Percentiles rank a stretch among this genome's conserved stretches.
Conservation (phyloP, 2,329 filamentous ascomycete species). For the Fusarium tricinctum region DNA sequence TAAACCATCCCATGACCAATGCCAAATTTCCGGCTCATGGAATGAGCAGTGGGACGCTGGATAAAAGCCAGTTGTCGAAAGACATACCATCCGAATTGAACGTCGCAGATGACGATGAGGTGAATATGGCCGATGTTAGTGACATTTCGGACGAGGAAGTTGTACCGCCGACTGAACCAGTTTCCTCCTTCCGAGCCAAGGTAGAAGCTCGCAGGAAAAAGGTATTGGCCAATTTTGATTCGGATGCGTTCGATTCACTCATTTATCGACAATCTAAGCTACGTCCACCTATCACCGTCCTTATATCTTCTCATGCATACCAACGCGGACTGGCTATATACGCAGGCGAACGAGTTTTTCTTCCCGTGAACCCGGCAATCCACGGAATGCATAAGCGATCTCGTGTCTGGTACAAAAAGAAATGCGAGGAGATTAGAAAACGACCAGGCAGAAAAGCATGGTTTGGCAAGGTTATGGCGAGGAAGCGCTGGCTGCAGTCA, state of each 20-base stretch:
- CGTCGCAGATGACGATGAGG: slow-evolving; percentile 18
- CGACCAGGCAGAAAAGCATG: slow-evolving; percentile 65
- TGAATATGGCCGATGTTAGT: slow-evolving; percentile 28
- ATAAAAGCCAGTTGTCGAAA: not conserved
- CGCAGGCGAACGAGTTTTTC: slow-evolving; percentile 56
- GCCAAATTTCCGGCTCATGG: slow-evolving; percentile 7
- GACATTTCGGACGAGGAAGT: slow-evolving; percentile 14
- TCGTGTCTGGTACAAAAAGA: slow-evolving; percentile 62
- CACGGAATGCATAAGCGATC: slow-evolving; percentile 62
- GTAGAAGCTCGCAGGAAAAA: slow-evolving; percentile 24
- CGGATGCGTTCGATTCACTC: slow-evolving; percentile 54
- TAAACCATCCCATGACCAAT: slow-evolving; percentile 9
- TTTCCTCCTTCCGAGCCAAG: slow-evolving; percentile 14
- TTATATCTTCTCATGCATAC: slow-evolving; percentile 9
- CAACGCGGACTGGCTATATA: slow-evolving; percentile 19
- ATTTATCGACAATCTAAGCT: slow-evolving; percentile 57
- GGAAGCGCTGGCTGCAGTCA: slow-evolving; percentile 53
- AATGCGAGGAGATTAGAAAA: slow-evolving; percentile 63
- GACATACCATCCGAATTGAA: slow-evolving; percentile 2
- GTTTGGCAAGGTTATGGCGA: slow-evolving; percentile 61
- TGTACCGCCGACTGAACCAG: slow-evolving; percentile 5
- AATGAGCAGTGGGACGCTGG: slow-evolving; percentile 10
- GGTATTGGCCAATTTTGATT: slow-evolving; percentile 38
- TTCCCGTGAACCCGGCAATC: slow-evolving; percentile 65
- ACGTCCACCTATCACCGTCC: slow-evolving; percentile 46